Evolutionary conservation across 2,329 filamentous ascomycete species (phyloP), one percentile per base, ranked within the genome.

Genomic region (Tetracladium maxilliforme): DNA sequence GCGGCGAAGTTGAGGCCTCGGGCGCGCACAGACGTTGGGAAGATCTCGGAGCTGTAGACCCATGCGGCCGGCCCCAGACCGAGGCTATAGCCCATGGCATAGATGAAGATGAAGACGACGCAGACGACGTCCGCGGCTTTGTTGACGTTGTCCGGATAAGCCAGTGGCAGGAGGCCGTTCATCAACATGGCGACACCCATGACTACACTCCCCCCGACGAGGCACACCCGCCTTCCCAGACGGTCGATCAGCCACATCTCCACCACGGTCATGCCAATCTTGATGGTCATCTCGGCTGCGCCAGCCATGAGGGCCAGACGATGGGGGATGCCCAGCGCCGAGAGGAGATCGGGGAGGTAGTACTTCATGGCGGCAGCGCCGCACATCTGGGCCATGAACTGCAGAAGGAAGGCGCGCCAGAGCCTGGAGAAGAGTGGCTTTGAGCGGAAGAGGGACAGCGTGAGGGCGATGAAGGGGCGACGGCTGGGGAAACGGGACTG

Each of bases 1-100:
- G 65, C 62, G 0, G 64, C 54, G 19, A 70, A 53, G 39, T 63
- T 70, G 25, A 70, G 52, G 4, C 64, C 65, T 1, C 60, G 54
- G 4, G 65, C 64, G 8, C 65, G 59, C n/a, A 66, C 51, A 5
- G 61, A 48, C 0, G 64, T 69, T 3, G 64, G 64, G 37, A 71
- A 70, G 33, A 70, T 70, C 47, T 71, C 65, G 0, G 63, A 56
- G n/a, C 61, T 61, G 31, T 70, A 70, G 0, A 70, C 61, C 65
- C 65, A 71, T 0, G 63, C 53, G 1, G 62, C 57, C 0, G 65
- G 62, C 0, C 65, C 65, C 21, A 70, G 66, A 0, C 65, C 62
- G 32, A 70, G 49, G 25, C 60, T 66, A 37, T 66, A 70, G 1
- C 65, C 65, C 25, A 70, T 51, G 6, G 64, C 61, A 39, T 67